Base-by-base conservation (phyloP, 2,329 filamentous ascomycete species). In the Beauveria varroae region DNA sequence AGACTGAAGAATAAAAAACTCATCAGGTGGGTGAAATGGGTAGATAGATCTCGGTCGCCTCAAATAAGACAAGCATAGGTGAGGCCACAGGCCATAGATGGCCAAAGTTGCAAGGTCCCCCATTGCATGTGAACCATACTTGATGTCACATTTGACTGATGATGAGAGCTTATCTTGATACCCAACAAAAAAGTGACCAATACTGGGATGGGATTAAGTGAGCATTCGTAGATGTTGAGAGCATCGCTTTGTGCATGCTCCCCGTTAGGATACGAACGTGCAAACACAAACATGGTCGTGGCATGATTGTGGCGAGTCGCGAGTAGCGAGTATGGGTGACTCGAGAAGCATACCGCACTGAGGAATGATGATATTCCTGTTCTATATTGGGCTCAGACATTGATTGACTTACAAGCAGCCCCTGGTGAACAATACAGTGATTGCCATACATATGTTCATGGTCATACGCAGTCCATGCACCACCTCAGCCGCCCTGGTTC, bases 81-180 rank as follows among this genome's bases (percentile, higher is more conserved):
- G 61, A 90, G 76, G 1, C 81, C 86, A 52, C 93, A 86, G 26
- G 91, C 87, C 62, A 96, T 80, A 0, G 92, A 88, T 60, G 91
- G 93, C 28, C 88, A 91, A 52, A 90, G 82, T 58, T 98, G 82
- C 66, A 98, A 81, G 68, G 86, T 86, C 28, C 93, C 93, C 93
- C 93, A 98, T 74, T 97, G 93, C 70, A 88, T 88, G 76, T 98
- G 93, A 54, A 98, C 84, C 90, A 95, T 96, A 66, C 86, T 90
- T 10, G 91, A 93, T 52, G 92, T 82, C 87, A 91, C 91, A 63
- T 86, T 90, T 30, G 79, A 73, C 72, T 96, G 93, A 63, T 93
- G 90, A 74, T 98, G 93, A 28, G 90, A 91, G 70, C 89, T 89
- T 93, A 98, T 98, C 90, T 96, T 95, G 71, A 93, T 84, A 40